phyloP scores from a whole-genome alignment of 768 basidiomycete genomes.

The Russula foetens region DNA sequence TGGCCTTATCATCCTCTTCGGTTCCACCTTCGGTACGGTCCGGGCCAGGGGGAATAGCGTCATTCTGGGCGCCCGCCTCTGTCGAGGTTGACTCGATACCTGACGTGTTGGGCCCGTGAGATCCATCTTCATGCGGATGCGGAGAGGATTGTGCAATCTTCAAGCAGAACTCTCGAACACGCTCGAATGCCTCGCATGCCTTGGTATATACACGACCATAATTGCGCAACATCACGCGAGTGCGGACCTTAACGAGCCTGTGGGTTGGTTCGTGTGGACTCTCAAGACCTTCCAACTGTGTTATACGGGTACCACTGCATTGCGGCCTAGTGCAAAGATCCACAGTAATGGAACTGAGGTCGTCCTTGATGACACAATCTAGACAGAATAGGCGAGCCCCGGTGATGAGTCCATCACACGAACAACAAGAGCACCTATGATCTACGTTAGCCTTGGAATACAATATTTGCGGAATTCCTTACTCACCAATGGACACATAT shows the following conservation, averaged over 20 bases:
- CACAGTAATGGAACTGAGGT: too few relatives aligned
- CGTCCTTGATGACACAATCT: slow-evolving; percentile 22
- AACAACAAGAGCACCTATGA: slow-evolving; percentile 25
- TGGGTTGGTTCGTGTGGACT: not conserved
- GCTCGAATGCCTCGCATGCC: not conserved
- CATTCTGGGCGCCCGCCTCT: not conserved
- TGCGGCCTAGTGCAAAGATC: slow-evolving; percentile 4
- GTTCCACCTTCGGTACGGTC: not conserved
- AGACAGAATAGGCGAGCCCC: slow-evolving; percentile 28
- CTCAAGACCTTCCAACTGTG: slow-evolving; percentile 14
- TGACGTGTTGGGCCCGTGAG: too few relatives aligned
- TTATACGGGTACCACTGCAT: slow-evolving; percentile 21
- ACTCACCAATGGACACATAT: slow-evolving; percentile 22
- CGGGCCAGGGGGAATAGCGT: not conserved
- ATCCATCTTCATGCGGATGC: too few relatives aligned
- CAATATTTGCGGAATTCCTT: not conserved
- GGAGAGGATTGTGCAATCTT: not conserved
- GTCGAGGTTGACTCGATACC: not conserved
- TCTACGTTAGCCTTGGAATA: not conserved
- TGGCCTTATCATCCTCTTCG: not conserved
- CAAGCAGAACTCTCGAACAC: not conserved
- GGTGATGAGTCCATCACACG: slow-evolving; percentile 24
- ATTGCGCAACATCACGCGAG: not conserved
- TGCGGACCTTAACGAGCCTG: not conserved
- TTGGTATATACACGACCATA: not conserved